These are phyloP conservation scores for Trichoderma sp. DNA, from an alignment of 2,329 filamentous ascomycete genomes.

Conservation along the genomic window DNA sequence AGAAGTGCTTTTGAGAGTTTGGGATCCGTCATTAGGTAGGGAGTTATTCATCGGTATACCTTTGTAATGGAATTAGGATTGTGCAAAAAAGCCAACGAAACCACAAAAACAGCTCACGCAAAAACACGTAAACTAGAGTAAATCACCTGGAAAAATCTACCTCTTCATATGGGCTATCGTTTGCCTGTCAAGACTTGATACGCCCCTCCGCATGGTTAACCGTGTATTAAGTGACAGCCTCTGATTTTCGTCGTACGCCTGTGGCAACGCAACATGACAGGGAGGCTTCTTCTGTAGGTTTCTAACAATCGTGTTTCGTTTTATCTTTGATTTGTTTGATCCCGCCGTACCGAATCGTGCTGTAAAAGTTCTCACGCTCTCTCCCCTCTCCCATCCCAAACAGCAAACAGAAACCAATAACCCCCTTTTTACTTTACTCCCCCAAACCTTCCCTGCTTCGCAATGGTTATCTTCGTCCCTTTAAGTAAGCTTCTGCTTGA, in stretches of 20 bases:
- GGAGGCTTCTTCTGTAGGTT: background rate
- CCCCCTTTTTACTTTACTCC: too few species aligned
- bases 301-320: background rate
- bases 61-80: conserved; percentile 42
- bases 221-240: background rate
- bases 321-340: too few species aligned
- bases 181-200: conserved; percentile 8
- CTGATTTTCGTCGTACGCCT: background rate
- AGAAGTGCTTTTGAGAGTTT: conserved; percentile 29
- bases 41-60: conserved; percentile 41
- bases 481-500: conserved; percentile 98
- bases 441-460: background rate
- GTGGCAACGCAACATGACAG: background rate
- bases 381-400: too few species aligned
- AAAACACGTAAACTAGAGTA: background rate
- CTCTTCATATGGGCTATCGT: background rate
- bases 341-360: too few species aligned
- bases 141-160: conserved; percentile 18
- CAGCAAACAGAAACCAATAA: too few species aligned
- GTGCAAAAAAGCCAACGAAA: conserved; percentile 27
- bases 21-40: conserved; percentile 31
- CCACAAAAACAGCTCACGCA: background rate
- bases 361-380: too few species aligned
- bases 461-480: background rate
- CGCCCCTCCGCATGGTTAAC: background rate